Percentiles rank a stretch among this genome's conserved stretches.
These are phyloP conservation scores for Leishmania major DNA, from an alignment of 208 protist genomes.

Conservation along the genomic window DNA sequence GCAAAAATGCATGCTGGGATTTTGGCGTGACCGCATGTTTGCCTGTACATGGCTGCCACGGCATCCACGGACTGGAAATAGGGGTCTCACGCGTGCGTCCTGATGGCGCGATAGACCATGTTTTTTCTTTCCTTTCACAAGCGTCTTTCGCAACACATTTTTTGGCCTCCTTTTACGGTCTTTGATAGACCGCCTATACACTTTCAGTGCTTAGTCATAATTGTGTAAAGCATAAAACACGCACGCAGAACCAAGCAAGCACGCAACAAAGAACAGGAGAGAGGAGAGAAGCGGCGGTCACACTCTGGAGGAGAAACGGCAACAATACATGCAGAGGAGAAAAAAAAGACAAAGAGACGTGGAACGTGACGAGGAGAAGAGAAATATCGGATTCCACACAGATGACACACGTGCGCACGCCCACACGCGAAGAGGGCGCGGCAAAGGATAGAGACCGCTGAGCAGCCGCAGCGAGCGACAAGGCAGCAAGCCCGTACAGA, in stretches of 20 bases:
- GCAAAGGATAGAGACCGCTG: background rate
- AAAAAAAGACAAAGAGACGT: background rate
- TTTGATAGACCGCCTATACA: background rate
- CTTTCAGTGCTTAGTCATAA: background rate
- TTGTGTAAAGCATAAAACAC: background rate
- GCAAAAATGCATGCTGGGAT: background rate
- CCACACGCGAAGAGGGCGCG: background rate
- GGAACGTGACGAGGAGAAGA: background rate
- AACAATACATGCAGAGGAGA: background rate
- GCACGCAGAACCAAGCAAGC: background rate
- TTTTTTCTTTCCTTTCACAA: background rate
- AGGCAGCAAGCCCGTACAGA: background rate
- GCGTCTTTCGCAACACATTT: background rate
- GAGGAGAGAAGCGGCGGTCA: background rate
- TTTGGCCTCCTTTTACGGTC: background rate
- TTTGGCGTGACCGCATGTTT: background rate
- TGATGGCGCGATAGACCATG: background rate
- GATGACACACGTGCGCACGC: background rate
- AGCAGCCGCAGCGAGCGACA: background rate
- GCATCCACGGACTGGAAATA: background rate
- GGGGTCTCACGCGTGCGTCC: too few species aligned
- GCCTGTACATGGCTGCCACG: background rate
- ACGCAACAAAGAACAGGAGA: background rate
- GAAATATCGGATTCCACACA: background rate
- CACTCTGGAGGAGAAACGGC: background rate